Percentiles rank a stretch among this genome's conserved stretches.
phyloP scores from a whole-genome alignment of 169 alveolate genomes.

The Miamiensis avidus region DNA sequence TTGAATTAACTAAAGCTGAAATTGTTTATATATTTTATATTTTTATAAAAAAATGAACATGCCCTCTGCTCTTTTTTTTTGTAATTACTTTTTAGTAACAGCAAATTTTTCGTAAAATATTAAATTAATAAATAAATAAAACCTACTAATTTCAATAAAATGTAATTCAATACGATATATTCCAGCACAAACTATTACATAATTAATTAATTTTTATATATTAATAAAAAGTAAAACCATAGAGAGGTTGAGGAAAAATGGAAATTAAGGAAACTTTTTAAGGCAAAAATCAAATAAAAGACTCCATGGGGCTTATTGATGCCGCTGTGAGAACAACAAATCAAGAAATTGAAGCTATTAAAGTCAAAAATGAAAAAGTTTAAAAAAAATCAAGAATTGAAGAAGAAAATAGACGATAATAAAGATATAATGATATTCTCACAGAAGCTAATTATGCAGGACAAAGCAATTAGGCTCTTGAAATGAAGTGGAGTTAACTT shows the following conservation, averaged over 20 bases:
- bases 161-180: too few species aligned
- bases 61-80: too few species aligned
- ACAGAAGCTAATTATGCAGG: slow-evolving; percentile 57
- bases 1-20: too few species aligned
- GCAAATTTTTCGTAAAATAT: too few species aligned
- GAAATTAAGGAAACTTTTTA: slow-evolving; percentile 5
- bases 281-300: slow-evolving; percentile 39
- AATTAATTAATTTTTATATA: too few species aligned
- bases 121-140: too few species aligned
- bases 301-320: slow-evolving; percentile 39
- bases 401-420: slow-evolving; percentile 33
- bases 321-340: slow-evolving; percentile 18
- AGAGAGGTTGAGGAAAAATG: background rate
- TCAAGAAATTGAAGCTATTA: slow-evolving; percentile 28
- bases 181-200: too few species aligned
- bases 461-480: slow-evolving; percentile 65
- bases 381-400: slow-evolving; percentile 34
- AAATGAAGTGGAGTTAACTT: slow-evolving; percentile 69
- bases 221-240: too few species aligned
- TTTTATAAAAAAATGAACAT: too few species aligned
- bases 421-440: slow-evolving; percentile 39
- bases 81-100: too few species aligned
- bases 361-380: slow-evolving; percentile 33
- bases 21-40: too few species aligned
- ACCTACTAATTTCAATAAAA: too few species aligned